Evolutionary conservation across 176 grass and related monocot genomes (phyloP).

Genomic region (Chloris gayana): DNA sequence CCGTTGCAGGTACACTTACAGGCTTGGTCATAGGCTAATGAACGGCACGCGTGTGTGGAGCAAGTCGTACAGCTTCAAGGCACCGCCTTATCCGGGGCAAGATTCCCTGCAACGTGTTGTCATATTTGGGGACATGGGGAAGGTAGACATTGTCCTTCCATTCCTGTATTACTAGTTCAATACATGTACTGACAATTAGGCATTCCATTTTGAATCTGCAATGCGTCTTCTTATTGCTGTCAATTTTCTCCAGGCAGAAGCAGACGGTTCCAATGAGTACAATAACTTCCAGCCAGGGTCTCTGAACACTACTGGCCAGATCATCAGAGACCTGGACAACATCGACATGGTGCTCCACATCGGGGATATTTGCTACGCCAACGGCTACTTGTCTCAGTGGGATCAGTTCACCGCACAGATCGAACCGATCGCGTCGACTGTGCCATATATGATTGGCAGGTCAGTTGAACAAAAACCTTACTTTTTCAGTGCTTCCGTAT

Average conservation of each 20-base stretch:
- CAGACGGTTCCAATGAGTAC: slow-evolving; percentile 90
- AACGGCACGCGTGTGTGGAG: slow-evolving; percentile 73
- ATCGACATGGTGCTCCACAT: slow-evolving; percentile 88
- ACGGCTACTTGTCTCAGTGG: slow-evolving; percentile 93
- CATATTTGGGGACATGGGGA: slow-evolving; percentile 97
- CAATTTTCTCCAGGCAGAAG: slow-evolving; percentile 65
- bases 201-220: not conserved
- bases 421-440: slow-evolving; percentile 71
- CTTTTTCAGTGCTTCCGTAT: slow-evolving; percentile 12
- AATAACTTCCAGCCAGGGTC: slow-evolving; percentile 74
- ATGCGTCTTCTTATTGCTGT: not conserved
- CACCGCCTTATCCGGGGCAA: slow-evolving; percentile 87
- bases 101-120: slow-evolving; percentile 77
- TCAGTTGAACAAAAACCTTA: slow-evolving; percentile 33
- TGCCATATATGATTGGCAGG: slow-evolving; percentile 93
- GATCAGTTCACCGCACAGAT: slow-evolving; percentile 90
- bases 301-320: slow-evolving; percentile 75
- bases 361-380: slow-evolving; percentile 74
- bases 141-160: slow-evolving; percentile 51
- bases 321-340: slow-evolving; percentile 73
- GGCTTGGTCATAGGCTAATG: slow-evolving; percentile 67
- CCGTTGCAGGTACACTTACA: slow-evolving; percentile 74
- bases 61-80: slow-evolving; percentile 70
- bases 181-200: not conserved
- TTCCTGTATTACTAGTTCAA: not conserved